These are phyloP conservation scores for Penicillium sp. DNA, from an alignment of 2,329 filamentous ascomycete species.

Conservation along the genomic window DNA sequence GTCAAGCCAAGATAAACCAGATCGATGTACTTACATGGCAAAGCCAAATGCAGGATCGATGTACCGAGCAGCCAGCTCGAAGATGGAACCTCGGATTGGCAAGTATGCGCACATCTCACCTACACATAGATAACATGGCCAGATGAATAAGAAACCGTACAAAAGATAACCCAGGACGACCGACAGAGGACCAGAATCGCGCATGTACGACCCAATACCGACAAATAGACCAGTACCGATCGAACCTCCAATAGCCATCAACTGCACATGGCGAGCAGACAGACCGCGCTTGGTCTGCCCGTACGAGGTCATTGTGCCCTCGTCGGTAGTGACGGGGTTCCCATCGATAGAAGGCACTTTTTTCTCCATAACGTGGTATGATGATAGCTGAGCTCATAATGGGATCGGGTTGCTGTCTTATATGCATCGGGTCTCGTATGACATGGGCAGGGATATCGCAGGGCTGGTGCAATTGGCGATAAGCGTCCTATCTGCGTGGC, in stretches of 20 bases:
- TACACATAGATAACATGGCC: conserved; percentile 37
- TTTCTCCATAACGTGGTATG: conserved; percentile 29
- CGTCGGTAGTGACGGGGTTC: conserved; percentile 17
- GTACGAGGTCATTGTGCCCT: conserved; percentile 27
- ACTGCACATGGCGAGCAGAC: conserved; percentile 20
- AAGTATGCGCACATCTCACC: conserved; percentile 38
- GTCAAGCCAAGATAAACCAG: background rate
- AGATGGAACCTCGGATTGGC: conserved; percentile 52
- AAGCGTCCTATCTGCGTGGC: background rate
- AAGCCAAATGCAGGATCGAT: conserved; percentile 53
- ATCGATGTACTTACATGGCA: conserved; percentile 34
- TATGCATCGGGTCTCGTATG: background rate
- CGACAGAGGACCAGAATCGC: conserved; percentile 39
- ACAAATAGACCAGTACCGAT: conserved; percentile 39
- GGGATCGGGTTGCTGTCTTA: background rate
- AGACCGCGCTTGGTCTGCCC: conserved; percentile 22
- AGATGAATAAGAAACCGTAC: conserved; percentile 39
- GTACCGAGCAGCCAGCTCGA: conserved; percentile 54
- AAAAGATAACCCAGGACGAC: conserved; percentile 43
- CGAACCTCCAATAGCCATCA: conserved; percentile 21
- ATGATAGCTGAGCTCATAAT: background rate
- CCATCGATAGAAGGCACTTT: conserved; percentile 26
- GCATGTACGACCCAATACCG: conserved; percentile 40
- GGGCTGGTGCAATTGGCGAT: conserved; percentile 1
- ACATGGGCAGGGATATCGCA: background rate